Evolutionary conservation across 768 basidiomycete species (phyloP).

Genomic region (Lactarius sp.): DNA sequence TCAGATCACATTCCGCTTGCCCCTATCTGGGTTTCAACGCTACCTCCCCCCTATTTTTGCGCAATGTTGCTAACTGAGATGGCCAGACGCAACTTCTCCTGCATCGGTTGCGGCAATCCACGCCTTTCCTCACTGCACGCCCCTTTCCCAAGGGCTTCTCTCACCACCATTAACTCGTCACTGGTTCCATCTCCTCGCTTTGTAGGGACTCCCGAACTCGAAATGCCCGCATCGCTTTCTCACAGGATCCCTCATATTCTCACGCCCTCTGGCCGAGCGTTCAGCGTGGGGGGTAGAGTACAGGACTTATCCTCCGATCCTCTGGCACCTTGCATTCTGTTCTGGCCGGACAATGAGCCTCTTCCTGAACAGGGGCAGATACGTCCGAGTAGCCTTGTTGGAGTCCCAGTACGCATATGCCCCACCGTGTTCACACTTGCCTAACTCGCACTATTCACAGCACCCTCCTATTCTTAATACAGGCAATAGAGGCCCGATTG

Average conservation of each 20-base stretch:
- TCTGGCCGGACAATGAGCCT: constrained; percentile 88
- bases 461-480: constrained; percentile 87
- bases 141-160: constrained; percentile 28
- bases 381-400: constrained; percentile 50
- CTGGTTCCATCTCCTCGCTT: constrained; percentile 20
- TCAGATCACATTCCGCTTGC: constrained; percentile 17
- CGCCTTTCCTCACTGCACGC: constrained; percentile 34
- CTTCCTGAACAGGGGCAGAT: constrained; percentile 76
- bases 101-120: constrained; percentile 72
- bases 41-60: constrained; percentile 20
- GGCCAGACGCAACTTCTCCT: constrained; percentile 68
- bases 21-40: constrained; percentile 31
- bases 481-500: constrained; percentile 82
- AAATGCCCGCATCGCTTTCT: constrained; percentile 18
- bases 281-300: constrained; percentile 71
- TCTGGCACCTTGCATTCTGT: constrained; percentile 71
- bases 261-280: constrained; percentile 77
- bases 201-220: constrained; percentile 11
- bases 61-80: constrained; percentile 36
- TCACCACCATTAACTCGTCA: constrained; percentile 28
- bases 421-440: constrained; percentile 1
- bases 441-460: constrained; percentile 33
- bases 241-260: constrained; percentile 43
- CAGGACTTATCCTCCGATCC: constrained; percentile 76
- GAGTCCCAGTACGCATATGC: constrained; percentile 44